Evolutionary conservation across 2,329 filamentous ascomycete species (phyloP), one percentile per base, ranked within the genome.

Genomic region (Aureobasidium pullulans): DNA sequence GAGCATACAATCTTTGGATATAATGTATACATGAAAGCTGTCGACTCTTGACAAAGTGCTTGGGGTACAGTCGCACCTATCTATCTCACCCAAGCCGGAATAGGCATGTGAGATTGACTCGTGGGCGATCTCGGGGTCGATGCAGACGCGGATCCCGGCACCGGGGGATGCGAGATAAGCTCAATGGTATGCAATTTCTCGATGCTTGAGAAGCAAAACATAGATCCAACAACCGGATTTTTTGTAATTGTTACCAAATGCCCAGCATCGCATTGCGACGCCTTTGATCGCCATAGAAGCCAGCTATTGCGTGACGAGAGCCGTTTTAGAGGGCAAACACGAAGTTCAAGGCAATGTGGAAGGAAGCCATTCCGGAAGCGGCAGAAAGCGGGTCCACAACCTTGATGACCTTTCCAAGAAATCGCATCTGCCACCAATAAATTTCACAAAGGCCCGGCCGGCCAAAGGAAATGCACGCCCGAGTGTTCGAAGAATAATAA

Each of bases 321-420:
- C 29, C 52, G 39, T 56, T 56, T 13, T 16, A 13, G 23, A 16
- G 6, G n/a, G 13, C 39, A 44, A 34, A 43, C 16, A 43, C 32
- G 29, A 34, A 10, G 8, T n/a, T 9, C 52, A 34, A 36, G 40
- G 39, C 39, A 43, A 31, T 15, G 52, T 56, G 39, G 6, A 36
- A 31, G 13, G 16, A 36, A 43, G 10, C 50, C 52, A 56, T 10
- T 36, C 52, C 52, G 11, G 16, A 56, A 43, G 7, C 52, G 52
- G 52, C 10, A 44, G 29, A 56, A 54, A 56, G 52, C 39, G 52
- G 52, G 52, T 44, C 50, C 28, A 2, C 9, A 42, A 42, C 40
- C 40, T 44, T 44, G 52, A 56, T 56, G 40, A 43, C 28, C n/a
- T 28, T 34, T 34, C 23, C 31, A 43, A 43, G 52, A 56, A 56